phyloP scores from a whole-genome alignment of 306 rosid species.

The Ammopiptanthus mongolicus region DNA sequence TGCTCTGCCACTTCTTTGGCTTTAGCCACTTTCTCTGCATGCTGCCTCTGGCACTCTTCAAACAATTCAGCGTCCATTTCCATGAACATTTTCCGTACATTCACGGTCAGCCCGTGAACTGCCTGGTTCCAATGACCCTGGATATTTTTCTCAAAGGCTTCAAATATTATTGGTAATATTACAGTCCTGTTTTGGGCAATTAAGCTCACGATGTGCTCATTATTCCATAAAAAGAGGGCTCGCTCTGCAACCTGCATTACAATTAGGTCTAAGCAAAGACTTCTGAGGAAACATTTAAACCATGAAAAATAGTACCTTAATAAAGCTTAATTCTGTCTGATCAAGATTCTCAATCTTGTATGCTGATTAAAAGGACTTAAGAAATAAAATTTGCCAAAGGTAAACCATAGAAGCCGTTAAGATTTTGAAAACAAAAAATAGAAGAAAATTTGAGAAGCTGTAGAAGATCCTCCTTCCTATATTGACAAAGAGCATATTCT shows the following conservation, averaged over 20 bases:
- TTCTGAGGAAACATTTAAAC: conserved; percentile 7
- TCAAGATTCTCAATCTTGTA: background rate
- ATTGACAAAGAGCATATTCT: background rate
- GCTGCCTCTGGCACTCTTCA: conserved; percentile 78
- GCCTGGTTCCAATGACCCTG: conserved; percentile 91
- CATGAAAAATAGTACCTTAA: background rate
- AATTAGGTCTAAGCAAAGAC: conserved; percentile 23
- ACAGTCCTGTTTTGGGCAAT: conserved; percentile 85
- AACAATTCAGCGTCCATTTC: conserved; percentile 93
- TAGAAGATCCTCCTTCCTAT: background rate
- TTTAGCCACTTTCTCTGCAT: conserved; percentile 56
- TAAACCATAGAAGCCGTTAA: background rate
- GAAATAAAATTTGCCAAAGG: background rate
- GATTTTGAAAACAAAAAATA: background rate
- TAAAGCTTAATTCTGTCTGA: background rate
- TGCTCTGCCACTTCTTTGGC: conserved; percentile 58
- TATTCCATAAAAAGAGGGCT: conserved; percentile 91
- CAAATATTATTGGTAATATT: conserved; percentile 68
- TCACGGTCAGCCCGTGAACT: conserved; percentile 78
- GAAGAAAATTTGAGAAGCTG: background rate
- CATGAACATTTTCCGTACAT: conserved; percentile 82
- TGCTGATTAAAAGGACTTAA: background rate
- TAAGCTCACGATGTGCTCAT: conserved; percentile 87
- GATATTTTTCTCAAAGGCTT: conserved; percentile 77
- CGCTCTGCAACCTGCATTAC: conserved; percentile 91